Conservation (phyloP, 306 rosid genomes). For the Coriaria nepalensis region DNA sequence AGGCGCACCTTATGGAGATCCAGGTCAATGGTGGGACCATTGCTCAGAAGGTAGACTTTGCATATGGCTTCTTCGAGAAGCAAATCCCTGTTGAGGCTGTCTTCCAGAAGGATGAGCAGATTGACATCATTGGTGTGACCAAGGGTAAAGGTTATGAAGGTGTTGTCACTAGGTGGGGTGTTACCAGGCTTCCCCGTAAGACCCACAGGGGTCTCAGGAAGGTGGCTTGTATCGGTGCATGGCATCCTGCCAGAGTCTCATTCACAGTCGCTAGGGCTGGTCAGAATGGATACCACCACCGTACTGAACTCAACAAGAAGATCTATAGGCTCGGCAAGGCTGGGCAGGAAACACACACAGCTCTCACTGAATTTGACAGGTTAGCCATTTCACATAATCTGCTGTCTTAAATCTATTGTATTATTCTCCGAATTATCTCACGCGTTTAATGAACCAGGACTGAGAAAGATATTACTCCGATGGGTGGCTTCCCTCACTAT, state of each 20-base stretch:
- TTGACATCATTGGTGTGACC: slow-evolving; percentile 74
- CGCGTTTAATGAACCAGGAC: slow-evolving; percentile 34
- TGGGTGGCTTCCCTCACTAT: slow-evolving; percentile 88
- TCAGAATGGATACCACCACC: slow-evolving; percentile 80
- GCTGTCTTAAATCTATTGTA: not conserved
- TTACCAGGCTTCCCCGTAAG: slow-evolving; percentile 81
- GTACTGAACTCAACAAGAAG: slow-evolving; percentile 80
- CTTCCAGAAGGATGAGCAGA: slow-evolving; percentile 90
- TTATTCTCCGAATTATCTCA: no score
- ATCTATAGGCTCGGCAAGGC: slow-evolving; percentile 59
- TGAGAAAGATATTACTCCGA: slow-evolving; percentile 79
- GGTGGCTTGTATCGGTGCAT: slow-evolving; percentile 93
- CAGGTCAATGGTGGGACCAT: slow-evolving; percentile 71
- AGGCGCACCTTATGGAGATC: slow-evolving; percentile 81
- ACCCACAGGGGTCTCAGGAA: slow-evolving; percentile 84
- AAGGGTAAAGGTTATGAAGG: slow-evolving; percentile 91
- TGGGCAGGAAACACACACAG: slow-evolving; percentile 50
- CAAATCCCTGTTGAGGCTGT: slow-evolving; percentile 78
- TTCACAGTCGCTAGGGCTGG: slow-evolving; percentile 91
- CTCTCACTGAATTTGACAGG: slow-evolving; percentile 68
- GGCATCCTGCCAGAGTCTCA: slow-evolving; percentile 92
- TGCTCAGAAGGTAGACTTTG: slow-evolving; percentile 68
- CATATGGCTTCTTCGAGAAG: slow-evolving; percentile 62
- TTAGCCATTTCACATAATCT: not conserved
- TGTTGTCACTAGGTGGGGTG: slow-evolving; percentile 89